phyloP scores from a whole-genome alignment of 176 grass and related monocot species.

The Ensete ventricosum region DNA sequence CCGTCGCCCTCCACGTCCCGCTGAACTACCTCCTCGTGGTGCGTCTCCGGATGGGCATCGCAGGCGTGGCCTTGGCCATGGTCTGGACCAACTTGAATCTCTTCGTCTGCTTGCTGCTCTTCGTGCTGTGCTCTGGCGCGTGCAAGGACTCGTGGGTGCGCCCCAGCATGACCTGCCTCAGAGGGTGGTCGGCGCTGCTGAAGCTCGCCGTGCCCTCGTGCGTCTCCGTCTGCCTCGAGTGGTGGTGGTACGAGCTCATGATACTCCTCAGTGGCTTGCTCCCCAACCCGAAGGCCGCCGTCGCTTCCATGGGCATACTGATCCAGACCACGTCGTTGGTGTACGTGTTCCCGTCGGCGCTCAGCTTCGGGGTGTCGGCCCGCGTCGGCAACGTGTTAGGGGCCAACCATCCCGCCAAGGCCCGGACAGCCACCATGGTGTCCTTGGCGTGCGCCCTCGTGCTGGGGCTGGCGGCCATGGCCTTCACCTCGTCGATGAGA shows the following conservation, averaged over 20 bases:
- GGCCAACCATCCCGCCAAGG: slow-evolving; percentile 33
- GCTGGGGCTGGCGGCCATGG: slow-evolving; percentile 40
- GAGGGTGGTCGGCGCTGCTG: slow-evolving; percentile 59
- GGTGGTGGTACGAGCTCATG: slow-evolving; percentile 63
- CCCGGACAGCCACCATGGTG: slow-evolving; percentile 40
- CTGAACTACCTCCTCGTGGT: slow-evolving; percentile 13
- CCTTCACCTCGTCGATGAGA: slow-evolving; percentile 70
- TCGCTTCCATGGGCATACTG: slow-evolving; percentile 93
- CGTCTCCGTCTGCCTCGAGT: slow-evolving; percentile 53
- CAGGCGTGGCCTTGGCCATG: slow-evolving; percentile 8
- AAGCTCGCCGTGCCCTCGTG: slow-evolving; percentile 70
- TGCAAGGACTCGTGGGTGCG: slow-evolving; percentile 1
- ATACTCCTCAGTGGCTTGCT: slow-evolving; percentile 89
- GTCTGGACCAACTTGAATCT: slow-evolving; percentile 6
- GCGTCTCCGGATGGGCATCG: neutral
- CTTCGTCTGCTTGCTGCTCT: slow-evolving; percentile 2
- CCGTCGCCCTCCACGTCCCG: neutral
- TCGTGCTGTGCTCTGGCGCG: neutral
- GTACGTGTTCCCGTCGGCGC: slow-evolving; percentile 84
- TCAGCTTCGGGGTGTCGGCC: slow-evolving; percentile 80
- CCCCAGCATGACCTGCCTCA: slow-evolving; percentile 21
- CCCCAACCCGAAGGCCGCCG: slow-evolving; percentile 55
- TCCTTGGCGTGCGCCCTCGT: slow-evolving; percentile 39
- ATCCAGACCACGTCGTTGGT: slow-evolving; percentile 96
- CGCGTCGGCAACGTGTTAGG: slow-evolving; percentile 82